These are phyloP conservation scores for Lodderomyces oxycetoniae DNA, from an alignment of 1,139 yeast species.

Conservation along the genomic window DNA sequence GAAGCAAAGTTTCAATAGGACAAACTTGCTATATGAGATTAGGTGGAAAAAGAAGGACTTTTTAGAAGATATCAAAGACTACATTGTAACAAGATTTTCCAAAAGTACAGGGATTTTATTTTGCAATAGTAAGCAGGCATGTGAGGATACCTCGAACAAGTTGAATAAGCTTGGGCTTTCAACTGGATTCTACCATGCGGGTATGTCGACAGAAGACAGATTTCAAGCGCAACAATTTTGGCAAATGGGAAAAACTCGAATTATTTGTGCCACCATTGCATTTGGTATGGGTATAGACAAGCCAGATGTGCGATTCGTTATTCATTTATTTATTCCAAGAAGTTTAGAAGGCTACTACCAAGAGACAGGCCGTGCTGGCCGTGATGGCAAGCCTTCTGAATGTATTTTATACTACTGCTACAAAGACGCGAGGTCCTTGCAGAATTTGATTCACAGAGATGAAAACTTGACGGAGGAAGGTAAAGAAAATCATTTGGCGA, in stretches of 20 bases:
- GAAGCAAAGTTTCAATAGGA: constrained; percentile 83
- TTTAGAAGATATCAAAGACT: constrained; percentile 56
- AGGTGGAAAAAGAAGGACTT: constrained; percentile 55
- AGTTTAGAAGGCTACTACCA: constrained; percentile 94
- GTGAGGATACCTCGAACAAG: constrained; percentile 74
- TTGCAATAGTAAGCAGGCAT: constrained; percentile 83
- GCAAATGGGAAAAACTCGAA: constrained; percentile 69
- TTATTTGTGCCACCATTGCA: constrained; percentile 95
- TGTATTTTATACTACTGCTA: constrained; percentile 80
- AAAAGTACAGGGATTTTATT: constrained; percentile 83
- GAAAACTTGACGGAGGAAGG: constrained; percentile 58
- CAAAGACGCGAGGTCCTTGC: constrained; percentile 70
- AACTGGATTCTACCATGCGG: constrained; percentile 87
- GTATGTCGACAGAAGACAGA: constrained; percentile 78
- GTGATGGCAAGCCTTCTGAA: constrained; percentile 80
- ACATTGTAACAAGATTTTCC: constrained; percentile 48
- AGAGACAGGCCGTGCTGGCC: constrained; percentile 98
- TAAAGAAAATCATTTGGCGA: constrained; percentile 72
- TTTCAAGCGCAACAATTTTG: constrained; percentile 66
- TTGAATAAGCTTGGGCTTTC: constrained; percentile 57
- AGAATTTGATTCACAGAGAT: constrained; percentile 74
- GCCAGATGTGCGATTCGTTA: constrained; percentile 88
- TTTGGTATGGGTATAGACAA: constrained; percentile 99
- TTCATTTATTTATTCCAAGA: constrained; percentile 85
- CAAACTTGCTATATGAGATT: constrained; percentile 79